Base-by-base conservation (phyloP, 2,329 filamentous ascomycete genomes). In the Aspergillus proliferans region DNA sequence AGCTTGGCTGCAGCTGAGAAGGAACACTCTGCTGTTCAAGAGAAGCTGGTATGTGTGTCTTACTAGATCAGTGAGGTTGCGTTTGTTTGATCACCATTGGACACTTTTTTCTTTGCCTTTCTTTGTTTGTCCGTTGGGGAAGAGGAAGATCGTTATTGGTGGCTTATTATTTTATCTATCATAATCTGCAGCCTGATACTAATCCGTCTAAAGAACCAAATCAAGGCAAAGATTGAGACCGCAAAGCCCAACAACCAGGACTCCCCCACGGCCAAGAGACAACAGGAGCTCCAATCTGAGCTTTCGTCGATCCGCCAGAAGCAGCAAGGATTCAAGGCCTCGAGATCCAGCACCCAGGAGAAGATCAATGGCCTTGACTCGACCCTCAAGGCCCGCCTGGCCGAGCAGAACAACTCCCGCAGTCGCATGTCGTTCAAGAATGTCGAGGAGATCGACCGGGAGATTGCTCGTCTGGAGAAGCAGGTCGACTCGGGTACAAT, bases 361-460 rank as follows among this genome's bases (percentile, higher is more conserved):
- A 88, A 94, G 75, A 87, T 96, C 76, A 95, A 93, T 81, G 84
- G 85, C 59, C 83, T 95, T 52, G 91, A 97, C 61, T 86, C 91
- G 67, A 87, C 90, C 68, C 78, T 98, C 64, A 92, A 92, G 75
- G 83, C 84, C 63, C 85, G 88, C 58, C 85, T 94, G 58, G 76
- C 80, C 58, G 90, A 96, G 74, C 88, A 95, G 69, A 97, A 96
- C 81, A 80, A 78, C 48, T 87, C 88, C 56, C 86, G 87, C 63
- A 81, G 82, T 72, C 87, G 89, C 69, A 80, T 94, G 52, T 76
- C 83, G 47, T 97, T 86, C 82, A 95, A 93, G 81, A 89, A 78
- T 60, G 81, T 83, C 47, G 91, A 95, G 50, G 93, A 97, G 55
- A 76, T 98, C 57, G 89, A 97, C 69, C 78, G 79, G 55, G 83